These are phyloP conservation scores for Striga hermonthica DNA, from an alignment of 305 asterid species.

Conservation along the genomic window DNA sequence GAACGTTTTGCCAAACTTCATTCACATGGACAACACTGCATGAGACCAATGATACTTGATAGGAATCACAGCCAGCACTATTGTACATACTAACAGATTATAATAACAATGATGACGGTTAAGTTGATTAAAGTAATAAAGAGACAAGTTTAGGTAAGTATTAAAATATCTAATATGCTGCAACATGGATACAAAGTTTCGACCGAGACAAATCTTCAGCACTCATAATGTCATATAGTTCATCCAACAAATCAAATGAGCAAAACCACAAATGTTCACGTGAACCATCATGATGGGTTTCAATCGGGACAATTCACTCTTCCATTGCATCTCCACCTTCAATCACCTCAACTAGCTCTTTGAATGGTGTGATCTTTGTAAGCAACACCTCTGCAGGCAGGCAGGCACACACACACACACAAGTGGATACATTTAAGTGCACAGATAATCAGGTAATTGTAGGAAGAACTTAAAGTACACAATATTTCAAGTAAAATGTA, in stretches of 20 bases:
- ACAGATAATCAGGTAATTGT: neutral
- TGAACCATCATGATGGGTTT: slow-evolving; percentile 16
- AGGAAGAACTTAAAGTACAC: neutral
- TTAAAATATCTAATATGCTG: slow-evolving; percentile 24
- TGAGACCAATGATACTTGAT: slow-evolving; percentile 3
- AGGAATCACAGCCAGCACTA: slow-evolving; percentile 6
- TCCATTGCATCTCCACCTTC: slow-evolving; percentile 91
- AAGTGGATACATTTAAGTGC: neutral
- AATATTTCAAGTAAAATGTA: slow-evolving; percentile 15
- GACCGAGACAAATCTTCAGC: slow-evolving; percentile 15
- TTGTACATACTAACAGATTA: slow-evolving; percentile 16
- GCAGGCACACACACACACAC: slow-evolving; percentile 20
- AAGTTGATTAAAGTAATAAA: neutral
- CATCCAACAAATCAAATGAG: slow-evolving; percentile 20
- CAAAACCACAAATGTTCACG: slow-evolving; percentile 27
- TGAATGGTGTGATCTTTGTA: slow-evolving; percentile 70
- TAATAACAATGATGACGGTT: neutral
- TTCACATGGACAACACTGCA: slow-evolving; percentile 1
- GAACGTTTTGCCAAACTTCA: neutral
- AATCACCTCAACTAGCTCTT: slow-evolving; percentile 53
- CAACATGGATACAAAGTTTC: slow-evolving; percentile 19
- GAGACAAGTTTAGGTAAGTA: neutral
- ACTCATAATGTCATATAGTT: slow-evolving; percentile 21
- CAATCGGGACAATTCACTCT: slow-evolving; percentile 45
- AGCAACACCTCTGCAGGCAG: slow-evolving; percentile 62